These are phyloP conservation scores for Phlyctochytrium planicorne DNA, from an alignment of 192 early-diverging fungal genomes.

Conservation along the genomic window DNA sequence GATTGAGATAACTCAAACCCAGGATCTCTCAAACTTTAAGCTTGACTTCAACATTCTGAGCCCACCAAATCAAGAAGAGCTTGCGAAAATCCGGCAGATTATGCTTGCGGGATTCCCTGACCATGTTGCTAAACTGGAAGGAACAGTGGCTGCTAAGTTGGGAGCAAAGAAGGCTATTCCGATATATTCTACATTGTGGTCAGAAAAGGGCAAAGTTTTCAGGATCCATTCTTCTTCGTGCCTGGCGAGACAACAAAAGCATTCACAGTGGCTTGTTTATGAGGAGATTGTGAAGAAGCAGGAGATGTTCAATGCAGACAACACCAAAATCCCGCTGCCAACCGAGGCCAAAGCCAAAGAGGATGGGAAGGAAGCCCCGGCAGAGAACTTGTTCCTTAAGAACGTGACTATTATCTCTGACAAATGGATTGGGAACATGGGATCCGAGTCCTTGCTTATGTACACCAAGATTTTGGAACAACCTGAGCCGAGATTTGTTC, in stretches of 20 bases:
- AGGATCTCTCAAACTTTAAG: slow-evolving; percentile 47
- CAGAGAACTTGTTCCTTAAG: slow-evolving; percentile 62
- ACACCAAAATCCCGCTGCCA: slow-evolving; percentile 49
- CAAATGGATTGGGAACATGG: slow-evolving; percentile 82
- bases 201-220: slow-evolving; percentile 63
- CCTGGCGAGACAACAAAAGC: slow-evolving; percentile 40
- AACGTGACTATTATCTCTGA: slow-evolving; percentile 71
- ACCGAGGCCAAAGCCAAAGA: slow-evolving; percentile 23
- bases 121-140: slow-evolving; percentile 77
- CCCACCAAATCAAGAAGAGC: slow-evolving; percentile 51
- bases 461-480: slow-evolving; percentile 74
- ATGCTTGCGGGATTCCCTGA: slow-evolving; percentile 88
- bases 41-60: slow-evolving; percentile 31
- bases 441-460: slow-evolving; percentile 65
- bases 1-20: background rate
- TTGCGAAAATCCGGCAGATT: slow-evolving; percentile 80
- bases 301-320: slow-evolving; percentile 49
- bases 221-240: slow-evolving; percentile 46
- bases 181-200: slow-evolving; percentile 48
- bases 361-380: slow-evolving; percentile 50
- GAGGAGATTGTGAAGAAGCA: slow-evolving; percentile 52
- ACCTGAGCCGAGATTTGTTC: slow-evolving; percentile 68
- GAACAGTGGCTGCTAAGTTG: slow-evolving; percentile 13
- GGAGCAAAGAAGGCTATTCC: slow-evolving; percentile 38
- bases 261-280: slow-evolving; percentile 53